phyloP scores from a whole-genome alignment of 1,139 yeast genomes.

The Hanseniaspora sp. region DNA sequence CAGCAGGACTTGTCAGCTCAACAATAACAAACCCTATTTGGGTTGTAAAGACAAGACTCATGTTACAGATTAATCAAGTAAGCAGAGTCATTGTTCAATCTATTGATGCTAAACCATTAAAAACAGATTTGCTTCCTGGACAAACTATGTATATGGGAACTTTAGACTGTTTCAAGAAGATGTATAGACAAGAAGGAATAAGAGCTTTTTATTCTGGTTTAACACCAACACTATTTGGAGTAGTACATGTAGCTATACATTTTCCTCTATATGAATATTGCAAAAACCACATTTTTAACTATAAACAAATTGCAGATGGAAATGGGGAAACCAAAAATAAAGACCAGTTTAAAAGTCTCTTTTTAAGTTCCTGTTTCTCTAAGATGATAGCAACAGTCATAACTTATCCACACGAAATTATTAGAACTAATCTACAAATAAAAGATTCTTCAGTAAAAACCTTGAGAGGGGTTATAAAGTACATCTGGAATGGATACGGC shows the following conservation, averaged over 20 bases:
- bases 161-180: slow-evolving; percentile 66
- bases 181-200: slow-evolving; percentile 71
- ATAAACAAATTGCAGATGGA: slow-evolving; percentile 32
- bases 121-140: slow-evolving; percentile 18
- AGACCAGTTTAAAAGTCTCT: slow-evolving; percentile 37
- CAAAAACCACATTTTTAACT: slow-evolving; percentile 31
- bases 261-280: slow-evolving; percentile 89
- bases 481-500: slow-evolving; percentile 54
- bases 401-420: slow-evolving; percentile 92
- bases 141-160: slow-evolving; percentile 52
- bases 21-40: slow-evolving; percentile 79
- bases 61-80: slow-evolving; percentile 56
- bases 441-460: slow-evolving; percentile 20
- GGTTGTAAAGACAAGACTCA: slow-evolving; percentile 66
- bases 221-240: slow-evolving; percentile 80
- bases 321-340: slow-evolving; percentile 17
- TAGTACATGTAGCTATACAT: slow-evolving; percentile 90
- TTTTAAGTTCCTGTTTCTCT: slow-evolving; percentile 67
- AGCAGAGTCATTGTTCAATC: slow-evolving; percentile 28
- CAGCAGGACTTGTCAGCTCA: slow-evolving; percentile 83
- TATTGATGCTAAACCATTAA: slow-evolving; percentile 19
- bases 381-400: slow-evolving; percentile 82
- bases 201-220: slow-evolving; percentile 82
- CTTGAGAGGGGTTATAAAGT: slow-evolving; percentile 24
- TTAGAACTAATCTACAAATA: slow-evolving; percentile 80